Percentiles rank a stretch among this genome's conserved stretches.
phyloP scores from a whole-genome alignment of 1,139 yeast species.

The Saccharomyces hybrid region DNA sequence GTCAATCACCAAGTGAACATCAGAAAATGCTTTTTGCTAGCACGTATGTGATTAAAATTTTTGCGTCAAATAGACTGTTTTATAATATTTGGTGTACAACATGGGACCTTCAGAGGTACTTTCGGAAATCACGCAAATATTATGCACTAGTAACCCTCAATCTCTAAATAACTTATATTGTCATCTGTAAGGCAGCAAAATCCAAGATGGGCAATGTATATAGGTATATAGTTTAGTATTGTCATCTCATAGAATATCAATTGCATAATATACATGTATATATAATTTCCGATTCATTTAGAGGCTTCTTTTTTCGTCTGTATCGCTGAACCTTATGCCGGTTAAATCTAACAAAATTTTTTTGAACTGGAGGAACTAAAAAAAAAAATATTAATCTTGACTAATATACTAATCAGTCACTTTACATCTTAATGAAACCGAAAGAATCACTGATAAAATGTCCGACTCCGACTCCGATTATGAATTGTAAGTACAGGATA shows the following conservation, averaged over 20 bases:
- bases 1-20: conserved; percentile 40
- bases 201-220: neutral
- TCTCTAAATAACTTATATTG: neutral
- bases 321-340: neutral
- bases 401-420: neutral
- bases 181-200: neutral
- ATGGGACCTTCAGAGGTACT: neutral
- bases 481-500: neutral
- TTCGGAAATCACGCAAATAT: neutral
- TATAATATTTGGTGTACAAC: neutral
- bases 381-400: neutral
- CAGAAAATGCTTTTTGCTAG: neutral
- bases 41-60: neutral
- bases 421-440: neutral
- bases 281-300: neutral
- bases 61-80: neutral
- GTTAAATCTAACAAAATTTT: neutral
- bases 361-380: neutral
- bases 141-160: neutral
- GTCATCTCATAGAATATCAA: neutral
- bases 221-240: neutral
- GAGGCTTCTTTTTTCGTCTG: neutral
- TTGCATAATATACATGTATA: neutral
- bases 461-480: conserved; percentile 1
- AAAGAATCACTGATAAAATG: conserved; percentile 1